Conservation (phyloP, 179 eudicot genomes). For the Gypsophila paniculata region DNA sequence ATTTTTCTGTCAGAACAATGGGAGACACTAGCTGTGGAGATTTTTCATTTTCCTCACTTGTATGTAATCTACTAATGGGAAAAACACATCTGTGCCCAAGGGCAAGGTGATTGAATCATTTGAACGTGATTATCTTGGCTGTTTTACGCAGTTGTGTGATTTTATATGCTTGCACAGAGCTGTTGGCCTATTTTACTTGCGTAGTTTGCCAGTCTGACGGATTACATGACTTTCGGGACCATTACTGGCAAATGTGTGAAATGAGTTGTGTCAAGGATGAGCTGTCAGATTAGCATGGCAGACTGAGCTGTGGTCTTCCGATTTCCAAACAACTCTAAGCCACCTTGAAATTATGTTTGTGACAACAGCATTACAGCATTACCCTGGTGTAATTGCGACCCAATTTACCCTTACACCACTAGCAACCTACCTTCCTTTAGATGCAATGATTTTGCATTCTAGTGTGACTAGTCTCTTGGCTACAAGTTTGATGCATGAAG, state of each 20-base stretch:
- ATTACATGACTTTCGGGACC: neutral
- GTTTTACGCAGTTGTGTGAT: neutral
- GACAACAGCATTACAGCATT: no score
- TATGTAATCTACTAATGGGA: conserved; percentile 33
- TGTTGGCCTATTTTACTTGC: neutral
- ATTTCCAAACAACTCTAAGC: no score
- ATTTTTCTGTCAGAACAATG: conserved; percentile 20
- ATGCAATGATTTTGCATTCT: no score
- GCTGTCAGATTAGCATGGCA: no score
- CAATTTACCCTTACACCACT: no score
- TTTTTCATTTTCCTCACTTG: conserved; percentile 19
- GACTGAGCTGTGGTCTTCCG: no score
- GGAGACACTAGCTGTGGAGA: conserved; percentile 20
- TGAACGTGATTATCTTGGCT: conserved; percentile 11
- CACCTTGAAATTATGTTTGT: neutral
- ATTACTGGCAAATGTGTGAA: neutral
- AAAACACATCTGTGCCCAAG: conserved; percentile 17
- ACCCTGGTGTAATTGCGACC: no score
- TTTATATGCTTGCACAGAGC: neutral
- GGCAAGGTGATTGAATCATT: conserved; percentile 16
- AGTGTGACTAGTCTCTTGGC: neutral
- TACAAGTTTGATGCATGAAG: neutral
- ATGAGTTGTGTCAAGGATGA: no score
- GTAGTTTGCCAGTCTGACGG: neutral
- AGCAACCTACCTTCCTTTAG: no score